phyloP scores from a whole-genome alignment of 2,329 filamentous ascomycete genomes.

The Trichoderma koningiopsis region DNA sequence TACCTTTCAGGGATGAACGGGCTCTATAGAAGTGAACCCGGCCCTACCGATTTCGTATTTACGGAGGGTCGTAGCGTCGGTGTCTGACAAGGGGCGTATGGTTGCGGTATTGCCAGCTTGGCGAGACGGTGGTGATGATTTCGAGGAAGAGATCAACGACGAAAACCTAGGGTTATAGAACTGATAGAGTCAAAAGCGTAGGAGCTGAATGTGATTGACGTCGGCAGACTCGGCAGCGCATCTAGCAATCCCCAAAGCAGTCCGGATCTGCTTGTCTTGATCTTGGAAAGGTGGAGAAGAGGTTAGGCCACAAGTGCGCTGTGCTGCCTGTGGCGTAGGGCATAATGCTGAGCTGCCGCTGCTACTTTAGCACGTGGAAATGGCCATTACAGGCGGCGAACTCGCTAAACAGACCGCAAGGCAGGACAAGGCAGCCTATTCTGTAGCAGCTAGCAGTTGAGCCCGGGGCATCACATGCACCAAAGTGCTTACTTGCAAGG shows the following conservation, averaged over 20 bases:
- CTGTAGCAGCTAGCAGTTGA: not conserved
- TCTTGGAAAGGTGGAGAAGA: constrained; percentile 12
- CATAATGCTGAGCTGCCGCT: not conserved
- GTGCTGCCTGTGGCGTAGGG: not conserved
- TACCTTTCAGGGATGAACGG: constrained; percentile 1
- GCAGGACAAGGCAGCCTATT: not conserved
- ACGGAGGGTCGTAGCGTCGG: not conserved
- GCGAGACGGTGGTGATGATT: not conserved
- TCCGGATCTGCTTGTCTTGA: not conserved
- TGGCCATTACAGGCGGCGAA: not conserved
- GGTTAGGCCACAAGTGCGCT: not conserved
- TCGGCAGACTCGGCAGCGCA: not conserved
- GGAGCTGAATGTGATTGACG: not conserved
- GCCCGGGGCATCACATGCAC: no score
- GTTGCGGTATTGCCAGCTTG: not conserved
- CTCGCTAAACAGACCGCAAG: not conserved
- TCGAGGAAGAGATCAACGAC: not conserved
- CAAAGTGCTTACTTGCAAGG: no score
- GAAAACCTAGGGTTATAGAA: not conserved
- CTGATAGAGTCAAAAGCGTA: not conserved
- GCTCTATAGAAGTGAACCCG: not conserved
- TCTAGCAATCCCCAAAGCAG: not conserved
- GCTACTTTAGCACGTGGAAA: not conserved
- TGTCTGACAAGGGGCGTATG: constrained; percentile 2
- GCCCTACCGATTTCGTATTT: constrained; percentile 9